Conservation (phyloP, 2,329 filamentous ascomycete species). For the Neofusicoccum umdonicola region DNA sequence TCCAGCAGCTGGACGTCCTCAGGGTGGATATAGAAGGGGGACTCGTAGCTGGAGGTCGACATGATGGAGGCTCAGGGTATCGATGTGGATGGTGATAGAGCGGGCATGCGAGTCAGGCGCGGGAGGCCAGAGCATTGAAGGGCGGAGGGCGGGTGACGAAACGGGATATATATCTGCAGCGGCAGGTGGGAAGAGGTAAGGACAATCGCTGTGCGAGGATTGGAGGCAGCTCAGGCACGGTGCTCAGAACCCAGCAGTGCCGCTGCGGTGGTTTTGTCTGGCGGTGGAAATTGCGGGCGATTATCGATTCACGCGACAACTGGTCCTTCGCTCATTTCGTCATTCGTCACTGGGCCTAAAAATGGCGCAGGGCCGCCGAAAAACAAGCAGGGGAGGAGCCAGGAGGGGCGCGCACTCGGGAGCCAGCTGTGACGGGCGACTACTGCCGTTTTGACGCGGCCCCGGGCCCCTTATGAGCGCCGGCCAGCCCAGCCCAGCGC, state of each 20-base stretch:
- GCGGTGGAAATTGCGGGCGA: slow-evolving; percentile 10
- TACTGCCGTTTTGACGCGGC: neutral
- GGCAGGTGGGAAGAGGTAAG: neutral
- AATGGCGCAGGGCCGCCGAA: slow-evolving; percentile 16
- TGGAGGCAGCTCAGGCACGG: neutral
- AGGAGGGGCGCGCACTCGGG: neutral
- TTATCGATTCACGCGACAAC: slow-evolving; percentile 10
- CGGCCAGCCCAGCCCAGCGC: neutral
- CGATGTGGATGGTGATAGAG: neutral
- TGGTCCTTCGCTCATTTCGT: slow-evolving; percentile 16
- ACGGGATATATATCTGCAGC: neutral
- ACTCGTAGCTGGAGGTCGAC: slow-evolving; percentile 18
- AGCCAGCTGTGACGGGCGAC: neutral
- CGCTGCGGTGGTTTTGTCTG: neutral
- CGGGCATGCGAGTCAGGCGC: slow-evolving; percentile 3
- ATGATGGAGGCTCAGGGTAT: slow-evolving; percentile 5
- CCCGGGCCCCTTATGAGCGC: neutral
- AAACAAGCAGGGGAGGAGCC: slow-evolving; percentile 9
- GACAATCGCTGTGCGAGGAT: neutral
- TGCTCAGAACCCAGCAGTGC: neutral
- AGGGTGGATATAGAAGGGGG: slow-evolving; percentile 43
- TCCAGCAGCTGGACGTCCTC: slow-evolving; percentile 42
- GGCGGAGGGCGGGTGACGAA: neutral
- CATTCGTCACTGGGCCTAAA: neutral
- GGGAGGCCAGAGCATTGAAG: slow-evolving; percentile 8